These are phyloP conservation scores for Eutrema japonicum DNA, from an alignment of 345 rosid genomes.

Conservation along the genomic window DNA sequence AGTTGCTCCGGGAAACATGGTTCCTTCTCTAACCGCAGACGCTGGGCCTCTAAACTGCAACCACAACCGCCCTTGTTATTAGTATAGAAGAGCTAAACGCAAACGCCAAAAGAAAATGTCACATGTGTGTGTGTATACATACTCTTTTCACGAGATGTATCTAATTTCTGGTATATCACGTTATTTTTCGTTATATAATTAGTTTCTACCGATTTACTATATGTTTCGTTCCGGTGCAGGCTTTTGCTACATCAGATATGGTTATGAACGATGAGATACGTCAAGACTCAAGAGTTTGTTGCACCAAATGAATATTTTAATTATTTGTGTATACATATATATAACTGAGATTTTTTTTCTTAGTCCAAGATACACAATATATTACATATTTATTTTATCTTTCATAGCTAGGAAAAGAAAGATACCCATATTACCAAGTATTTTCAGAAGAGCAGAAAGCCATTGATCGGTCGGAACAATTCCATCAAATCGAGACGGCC, in stretches of 20 bases:
- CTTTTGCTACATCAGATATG: background rate
- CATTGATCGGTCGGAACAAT: background rate
- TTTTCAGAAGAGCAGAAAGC: background rate
- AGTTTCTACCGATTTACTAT: background rate
- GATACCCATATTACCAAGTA: background rate
- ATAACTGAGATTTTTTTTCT: background rate
- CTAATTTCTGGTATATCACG: slow-evolving; percentile 13
- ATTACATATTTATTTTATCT: background rate
- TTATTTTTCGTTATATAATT: slow-evolving; percentile 6
- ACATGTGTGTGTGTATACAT: slow-evolving; percentile 17
- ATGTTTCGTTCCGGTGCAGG: slow-evolving; percentile 8
- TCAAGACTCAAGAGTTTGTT: background rate
- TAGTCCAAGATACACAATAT: background rate
- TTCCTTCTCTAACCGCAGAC: slow-evolving; percentile 67
- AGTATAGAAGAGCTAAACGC: slow-evolving; percentile 6
- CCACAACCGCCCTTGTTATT: slow-evolving; percentile 48
- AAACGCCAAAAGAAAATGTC: background rate
- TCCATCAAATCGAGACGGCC: background rate
- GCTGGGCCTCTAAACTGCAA: slow-evolving; percentile 73
- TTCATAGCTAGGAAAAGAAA: background rate
- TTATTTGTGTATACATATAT: slow-evolving; percentile 6
- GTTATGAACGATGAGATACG: slow-evolving; percentile 1
- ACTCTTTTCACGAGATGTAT: slow-evolving; percentile 13
- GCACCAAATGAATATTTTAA: background rate
- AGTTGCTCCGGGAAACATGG: slow-evolving; percentile 61